Conservation (phyloP, 352 stramenopile species). For the Globisporangium paroecandrum region DNA sequence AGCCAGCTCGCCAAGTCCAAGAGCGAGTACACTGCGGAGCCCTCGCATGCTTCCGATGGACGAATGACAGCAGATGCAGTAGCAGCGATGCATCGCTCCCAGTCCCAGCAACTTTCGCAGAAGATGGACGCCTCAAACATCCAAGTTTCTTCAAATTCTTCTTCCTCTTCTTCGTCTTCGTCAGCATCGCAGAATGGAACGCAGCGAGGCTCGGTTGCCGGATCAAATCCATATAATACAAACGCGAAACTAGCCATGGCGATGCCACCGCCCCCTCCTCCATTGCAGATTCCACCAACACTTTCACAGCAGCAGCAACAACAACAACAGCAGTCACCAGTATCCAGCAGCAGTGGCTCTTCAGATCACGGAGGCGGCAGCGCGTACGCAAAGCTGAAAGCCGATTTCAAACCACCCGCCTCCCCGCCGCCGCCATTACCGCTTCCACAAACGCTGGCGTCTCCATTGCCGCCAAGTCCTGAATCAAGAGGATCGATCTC, state of each 20-base stretch:
- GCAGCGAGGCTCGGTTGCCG: neutral
- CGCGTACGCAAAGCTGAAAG: conserved; percentile 4
- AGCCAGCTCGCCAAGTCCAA: conserved; percentile 10
- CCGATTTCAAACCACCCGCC: conserved; percentile 14
- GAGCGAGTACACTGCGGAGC: conserved; percentile 9
- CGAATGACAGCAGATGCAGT: neutral
- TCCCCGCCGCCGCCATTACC: conserved; percentile 9
- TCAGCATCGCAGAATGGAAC: neutral
- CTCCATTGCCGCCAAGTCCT: conserved; percentile 1
- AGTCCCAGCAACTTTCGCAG: conserved; percentile 7
- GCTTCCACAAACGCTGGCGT: conserved; percentile 13
- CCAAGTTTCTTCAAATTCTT: neutral
- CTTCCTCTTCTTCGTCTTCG: neutral
- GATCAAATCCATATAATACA: neutral
- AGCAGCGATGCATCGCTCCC: neutral
- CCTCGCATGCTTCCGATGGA: too few species aligned
- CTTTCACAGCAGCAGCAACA: neutral
- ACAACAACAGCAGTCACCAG: conserved; percentile 13
- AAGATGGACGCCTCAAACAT: neutral
- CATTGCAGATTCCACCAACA: neutral
- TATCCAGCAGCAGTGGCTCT: conserved; percentile 11
- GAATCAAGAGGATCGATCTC: conserved; percentile 1
- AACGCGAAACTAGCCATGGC: neutral
- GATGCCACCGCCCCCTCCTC: conserved; percentile 1
- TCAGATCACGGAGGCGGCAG: neutral